Evolutionary conservation across 371 early-diverging fungal species (phyloP).

Genomic region (Mortierella sp.): DNA sequence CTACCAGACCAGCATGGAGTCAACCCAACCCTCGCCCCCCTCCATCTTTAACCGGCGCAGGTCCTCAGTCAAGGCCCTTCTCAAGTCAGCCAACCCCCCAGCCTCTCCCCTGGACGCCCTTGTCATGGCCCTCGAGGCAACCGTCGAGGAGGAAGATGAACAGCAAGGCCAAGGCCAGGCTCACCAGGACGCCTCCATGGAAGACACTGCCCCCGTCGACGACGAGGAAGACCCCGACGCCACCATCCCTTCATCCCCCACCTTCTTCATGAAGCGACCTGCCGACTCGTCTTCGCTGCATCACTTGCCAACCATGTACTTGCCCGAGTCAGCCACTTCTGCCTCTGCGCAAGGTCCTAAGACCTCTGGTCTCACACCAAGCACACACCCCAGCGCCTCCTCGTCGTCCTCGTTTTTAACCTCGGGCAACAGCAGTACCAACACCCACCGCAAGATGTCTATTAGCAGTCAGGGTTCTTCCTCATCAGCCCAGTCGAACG

Average conservation of each 20-base stretch:
- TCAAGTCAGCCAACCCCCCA: constrained; percentile 34
- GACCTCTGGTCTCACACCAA: constrained; percentile 29
- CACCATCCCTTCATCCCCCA: constrained; percentile 56
- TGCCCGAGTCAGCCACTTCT: constrained; percentile 36
- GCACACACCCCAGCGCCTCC: constrained; percentile 18
- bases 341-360: neutral
- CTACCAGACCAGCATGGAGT: constrained; percentile 28
- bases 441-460: constrained; percentile 42
- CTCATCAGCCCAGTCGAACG: constrained; percentile 25
- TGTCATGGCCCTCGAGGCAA: constrained; percentile 58
- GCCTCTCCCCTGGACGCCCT: constrained; percentile 55
- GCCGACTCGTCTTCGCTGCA: constrained; percentile 33
- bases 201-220: constrained; percentile 24
- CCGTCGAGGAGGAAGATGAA: constrained; percentile 41
- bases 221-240: constrained; percentile 58
- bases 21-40: neutral
- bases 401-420: neutral
- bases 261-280: constrained; percentile 50
- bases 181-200: constrained; percentile 47
- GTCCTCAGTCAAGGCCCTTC: constrained; percentile 37
- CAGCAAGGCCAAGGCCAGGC: neutral
- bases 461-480: constrained; percentile 40
- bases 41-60: constrained; percentile 19
- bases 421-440: neutral
- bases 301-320: constrained; percentile 46